Conservation (phyloP, 495 filamentous ascomycete genomes). For the Penicillium paradoxum region DNA sequence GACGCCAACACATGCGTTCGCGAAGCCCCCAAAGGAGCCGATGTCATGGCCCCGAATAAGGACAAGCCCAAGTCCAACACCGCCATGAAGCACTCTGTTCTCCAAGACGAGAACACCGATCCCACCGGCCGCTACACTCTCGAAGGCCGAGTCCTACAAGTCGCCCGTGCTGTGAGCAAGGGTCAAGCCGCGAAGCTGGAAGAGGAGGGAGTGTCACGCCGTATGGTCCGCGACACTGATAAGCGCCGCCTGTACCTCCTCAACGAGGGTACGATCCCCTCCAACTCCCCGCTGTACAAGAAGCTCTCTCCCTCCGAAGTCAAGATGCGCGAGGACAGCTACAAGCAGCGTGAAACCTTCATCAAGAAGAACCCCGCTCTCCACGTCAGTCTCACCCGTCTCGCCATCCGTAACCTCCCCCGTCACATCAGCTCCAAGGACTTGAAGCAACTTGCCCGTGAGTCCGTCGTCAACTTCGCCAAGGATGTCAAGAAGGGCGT, state of each 20-base stretch:
- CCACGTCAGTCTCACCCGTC: conserved; percentile 83
- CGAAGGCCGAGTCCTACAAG: conserved; percentile 78
- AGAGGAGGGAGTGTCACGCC: conserved; percentile 56
- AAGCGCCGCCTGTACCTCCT: conserved; percentile 91
- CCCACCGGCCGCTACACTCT: conserved; percentile 77
- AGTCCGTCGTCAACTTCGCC: conserved; percentile 90
- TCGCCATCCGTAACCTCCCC: conserved; percentile 92
- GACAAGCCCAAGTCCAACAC: conserved; percentile 37
- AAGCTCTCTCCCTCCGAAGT: conserved; percentile 74
- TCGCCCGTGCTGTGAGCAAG: conserved; percentile 78
- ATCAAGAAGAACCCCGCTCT: conserved; percentile 86
- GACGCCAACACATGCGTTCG: conserved; percentile 70
- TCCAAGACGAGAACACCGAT: conserved; percentile 77
- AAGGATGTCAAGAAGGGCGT: conserved; percentile 72
- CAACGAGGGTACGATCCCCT: conserved; percentile 73
- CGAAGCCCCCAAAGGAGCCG: conserved; percentile 57
- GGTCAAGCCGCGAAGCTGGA: conserved; percentile 70
- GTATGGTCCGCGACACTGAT: conserved; percentile 72
- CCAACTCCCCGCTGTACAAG: conserved; percentile 66
- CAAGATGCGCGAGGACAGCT: conserved; percentile 81
- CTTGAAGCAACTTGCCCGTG: conserved; percentile 82
- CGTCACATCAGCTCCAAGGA: conserved; percentile 78
- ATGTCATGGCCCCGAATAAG: conserved; percentile 31
- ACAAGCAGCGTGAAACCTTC: conserved; percentile 80
- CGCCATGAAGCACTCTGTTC: conserved; percentile 63